Evolutionary conservation across 1,284 basidiomycete genomes (phyloP), one percentile per base, ranked within the genome.

Genomic region (Apiotrichum montevideense): DNA sequence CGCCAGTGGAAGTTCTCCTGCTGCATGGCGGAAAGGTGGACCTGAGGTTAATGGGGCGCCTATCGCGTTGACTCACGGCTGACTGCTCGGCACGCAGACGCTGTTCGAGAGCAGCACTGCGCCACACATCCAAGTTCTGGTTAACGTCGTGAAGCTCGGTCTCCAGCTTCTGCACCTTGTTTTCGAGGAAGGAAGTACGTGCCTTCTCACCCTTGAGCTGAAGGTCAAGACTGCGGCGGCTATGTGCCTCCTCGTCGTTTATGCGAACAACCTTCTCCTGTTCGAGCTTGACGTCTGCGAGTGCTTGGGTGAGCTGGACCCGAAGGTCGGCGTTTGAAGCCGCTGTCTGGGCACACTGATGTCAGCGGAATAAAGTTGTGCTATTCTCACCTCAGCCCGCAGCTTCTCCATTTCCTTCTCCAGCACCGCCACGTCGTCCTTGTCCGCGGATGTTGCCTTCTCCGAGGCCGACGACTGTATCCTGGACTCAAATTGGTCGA

Each of bases 1-100:
- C 61, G 61, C 61, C 61, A 62, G 51, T 62, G 57, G 53, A 52
- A 62, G 53, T 62, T 62, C 35, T 62, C 61, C 41, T 55, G 55
- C 51, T 62, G 61, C 43, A 62, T 41, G 11, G 61, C 57, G 4
- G 55, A 34, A n/a, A 62, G 43, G 29, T 57, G 61, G 32, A 54
- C 57, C 59, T 61, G 48, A 1, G 43, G n/a, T 46, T 3, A 34
- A 15, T 8, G 41, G 41, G 35, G 50, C 52, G 5, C 4, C 32
- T 7, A 11, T 40, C 9, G 3, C 10, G 32, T 37, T 4, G 14
- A 15, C 13, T 55, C 42, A 61, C 59, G 3, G 55, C 52, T 5
- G 46, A 42, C 47, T 56, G 57, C 45, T 62, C 57, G 9, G 61
- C 57, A 6, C 57, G 57, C 34, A 59, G 46, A 7, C 57, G 55